Base-by-base conservation (phyloP, 176 grass and related monocot genomes). In the Triticum turgidum region DNA sequence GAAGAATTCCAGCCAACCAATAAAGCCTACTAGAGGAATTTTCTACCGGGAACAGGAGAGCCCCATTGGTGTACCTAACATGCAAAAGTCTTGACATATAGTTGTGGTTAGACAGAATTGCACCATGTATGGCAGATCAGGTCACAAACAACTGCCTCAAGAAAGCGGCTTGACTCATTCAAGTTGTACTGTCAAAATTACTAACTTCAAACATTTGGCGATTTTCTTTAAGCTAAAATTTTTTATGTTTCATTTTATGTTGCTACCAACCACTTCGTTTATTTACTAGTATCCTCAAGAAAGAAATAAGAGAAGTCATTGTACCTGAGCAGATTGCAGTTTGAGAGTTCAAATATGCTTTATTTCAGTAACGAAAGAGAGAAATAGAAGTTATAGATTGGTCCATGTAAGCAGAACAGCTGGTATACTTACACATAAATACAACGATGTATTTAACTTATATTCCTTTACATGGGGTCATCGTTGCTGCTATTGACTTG, bases 401-500 rank as follows among this genome's bases (percentile, higher is more conserved):
- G 47, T 82, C 42, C 3, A 49, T 12, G 42, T 54, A 83, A 76
- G 18, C 76, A 73, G 32, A 69, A 83, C 35, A 34, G 13, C 37
- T 87, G 6, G 11, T 41, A 45, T 83, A 44, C 61, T 15, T 42
- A 52, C 76, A 76, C 30, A 83, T 56, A 76, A 76, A n/a, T 84
- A 71, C 30, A 17, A 37, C 52, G 76, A 61, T 80, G 18, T 5
- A 56, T 84, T 78, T 78, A 72, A 59, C 15, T 42, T 87, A 24
- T 90, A 37, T 90, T 24, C 25, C 66, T 85, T 77, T 90, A 99
- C 89, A 90, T 89, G 92, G 97, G 52, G 93, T 90, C 4, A 96
- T 99, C 33, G 87, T 96, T 89, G 90, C 97, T 88, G 90, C 94
- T 27, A 83, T 99, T 73, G 92, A 99, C 73, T 90, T 96, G 88